Percentiles rank a stretch among this genome's conserved stretches.
Evolutionary conservation across 257 asterid species (phyloP).

Genomic region (Coffea eugenioides): DNA sequence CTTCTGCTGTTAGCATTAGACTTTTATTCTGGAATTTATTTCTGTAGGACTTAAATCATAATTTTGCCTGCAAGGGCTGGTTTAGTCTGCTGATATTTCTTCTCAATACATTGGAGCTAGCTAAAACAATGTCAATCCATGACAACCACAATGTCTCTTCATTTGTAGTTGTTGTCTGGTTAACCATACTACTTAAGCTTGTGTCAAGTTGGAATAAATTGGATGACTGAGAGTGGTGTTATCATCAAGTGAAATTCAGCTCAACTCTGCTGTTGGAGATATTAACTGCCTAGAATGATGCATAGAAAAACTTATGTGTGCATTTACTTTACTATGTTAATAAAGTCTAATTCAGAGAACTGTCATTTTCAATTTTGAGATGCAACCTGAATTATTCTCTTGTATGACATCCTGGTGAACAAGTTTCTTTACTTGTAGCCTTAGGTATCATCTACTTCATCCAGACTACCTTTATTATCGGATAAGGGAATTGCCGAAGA

Average conservation of each 20-base stretch:
- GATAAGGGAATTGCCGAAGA: constrained; percentile 90
- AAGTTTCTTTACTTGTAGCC: constrained; percentile 48
- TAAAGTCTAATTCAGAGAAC: background rate
- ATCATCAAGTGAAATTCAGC: background rate
- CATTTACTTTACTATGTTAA: background rate
- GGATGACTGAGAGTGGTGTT: background rate
- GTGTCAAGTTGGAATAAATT: background rate
- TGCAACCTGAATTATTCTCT: background rate
- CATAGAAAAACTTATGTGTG: background rate
- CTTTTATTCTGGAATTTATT: background rate
- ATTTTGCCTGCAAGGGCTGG: background rate
- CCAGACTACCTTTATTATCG: constrained; percentile 95
- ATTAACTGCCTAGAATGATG: background rate
- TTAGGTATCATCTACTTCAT: constrained; percentile 94
- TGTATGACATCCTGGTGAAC: constrained; percentile 11
- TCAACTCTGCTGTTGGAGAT: background rate
- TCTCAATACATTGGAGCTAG: background rate
- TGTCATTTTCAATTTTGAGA: background rate
- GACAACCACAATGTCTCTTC: background rate
- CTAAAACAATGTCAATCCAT: background rate
- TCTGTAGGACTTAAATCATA: background rate
- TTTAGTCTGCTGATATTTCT: background rate
- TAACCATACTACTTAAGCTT: background rate
- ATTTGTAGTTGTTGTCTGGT: background rate
- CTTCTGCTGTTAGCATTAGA: background rate